Percentiles rank a stretch among this genome's conserved stretches.
Evolutionary conservation across 1,284 basidiomycete species (phyloP).

Genomic region (Grifola frondosa): DNA sequence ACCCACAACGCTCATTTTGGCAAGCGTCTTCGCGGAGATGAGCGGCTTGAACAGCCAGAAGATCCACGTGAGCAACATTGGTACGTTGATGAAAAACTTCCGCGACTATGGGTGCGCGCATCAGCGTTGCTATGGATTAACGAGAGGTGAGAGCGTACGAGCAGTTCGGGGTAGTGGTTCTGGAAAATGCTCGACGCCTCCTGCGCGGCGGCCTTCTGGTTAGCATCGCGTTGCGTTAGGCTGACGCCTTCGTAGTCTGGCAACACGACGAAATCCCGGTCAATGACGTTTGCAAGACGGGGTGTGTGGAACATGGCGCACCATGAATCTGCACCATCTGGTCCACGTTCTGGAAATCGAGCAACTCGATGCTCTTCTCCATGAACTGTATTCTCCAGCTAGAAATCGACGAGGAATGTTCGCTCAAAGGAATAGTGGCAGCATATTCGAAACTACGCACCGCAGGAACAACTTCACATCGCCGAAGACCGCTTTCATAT

Average conservation of each 20-base stretch:
- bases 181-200: constrained; percentile 72
- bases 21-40: constrained; percentile 64
- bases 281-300: not conserved
- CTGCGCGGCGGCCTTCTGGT: constrained; percentile 71
- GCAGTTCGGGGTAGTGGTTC: constrained; percentile 73
- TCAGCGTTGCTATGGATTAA: not conserved
- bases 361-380: constrained; percentile 59
- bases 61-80: constrained; percentile 70
- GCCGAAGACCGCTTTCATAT: constrained; percentile 65
- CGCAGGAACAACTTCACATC: constrained; percentile 72
- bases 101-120: constrained; percentile 44
- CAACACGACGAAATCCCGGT: not conserved
- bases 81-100: constrained; percentile 81
- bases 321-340: constrained; percentile 77
- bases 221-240: constrained; percentile 52
- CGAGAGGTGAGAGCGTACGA: constrained; percentile 42
- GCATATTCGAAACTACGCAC: too few relatives aligned
- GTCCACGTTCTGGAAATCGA: constrained; percentile 74
- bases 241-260: constrained; percentile 78
- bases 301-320: constrained; percentile 24
- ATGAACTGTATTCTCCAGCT: constrained; percentile 79
- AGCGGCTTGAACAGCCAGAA: constrained; percentile 82
- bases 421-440: too few relatives aligned
- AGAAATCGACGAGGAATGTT: constrained; percentile 6
- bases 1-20: constrained; percentile 79